Conservation (phyloP, 306 rosid species). For the Crotalaria pallida region DNA sequence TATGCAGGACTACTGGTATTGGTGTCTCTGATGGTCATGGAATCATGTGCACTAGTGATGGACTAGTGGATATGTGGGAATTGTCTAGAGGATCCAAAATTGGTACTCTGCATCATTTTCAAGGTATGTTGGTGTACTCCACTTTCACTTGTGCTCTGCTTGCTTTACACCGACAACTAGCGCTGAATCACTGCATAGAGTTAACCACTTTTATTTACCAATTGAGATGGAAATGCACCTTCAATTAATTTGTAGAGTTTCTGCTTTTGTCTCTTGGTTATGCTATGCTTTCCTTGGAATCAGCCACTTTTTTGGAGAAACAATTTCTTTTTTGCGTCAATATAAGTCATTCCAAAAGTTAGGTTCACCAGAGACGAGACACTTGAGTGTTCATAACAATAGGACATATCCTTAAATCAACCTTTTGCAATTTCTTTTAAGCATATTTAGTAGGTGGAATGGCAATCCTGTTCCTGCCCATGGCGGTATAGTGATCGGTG, state of each 20-base stretch:
- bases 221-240: background rate
- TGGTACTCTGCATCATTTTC: slow-evolving; percentile 57
- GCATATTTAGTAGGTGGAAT: background rate
- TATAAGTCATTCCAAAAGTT: background rate
- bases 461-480: background rate
- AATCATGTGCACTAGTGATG: slow-evolving; percentile 56
- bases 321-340: background rate
- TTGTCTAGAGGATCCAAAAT: slow-evolving; percentile 61
- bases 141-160: slow-evolving; percentile 5
- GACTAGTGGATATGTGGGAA: slow-evolving; percentile 67
- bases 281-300: background rate
- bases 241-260: slow-evolving; percentile 3
- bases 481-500: background rate
- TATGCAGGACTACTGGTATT: slow-evolving; percentile 49
- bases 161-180: background rate
- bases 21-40: slow-evolving; percentile 73
- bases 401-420: background rate
- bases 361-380: background rate
- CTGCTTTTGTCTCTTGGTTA: background rate
- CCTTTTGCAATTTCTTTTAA: background rate
- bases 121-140: slow-evolving; percentile 42
- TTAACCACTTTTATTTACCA: background rate
- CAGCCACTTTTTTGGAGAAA: background rate
- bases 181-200: background rate
- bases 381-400: background rate